phyloP scores from a whole-genome alignment of 2,329 filamentous ascomycete species.

The Sporothrix protearum region DNA sequence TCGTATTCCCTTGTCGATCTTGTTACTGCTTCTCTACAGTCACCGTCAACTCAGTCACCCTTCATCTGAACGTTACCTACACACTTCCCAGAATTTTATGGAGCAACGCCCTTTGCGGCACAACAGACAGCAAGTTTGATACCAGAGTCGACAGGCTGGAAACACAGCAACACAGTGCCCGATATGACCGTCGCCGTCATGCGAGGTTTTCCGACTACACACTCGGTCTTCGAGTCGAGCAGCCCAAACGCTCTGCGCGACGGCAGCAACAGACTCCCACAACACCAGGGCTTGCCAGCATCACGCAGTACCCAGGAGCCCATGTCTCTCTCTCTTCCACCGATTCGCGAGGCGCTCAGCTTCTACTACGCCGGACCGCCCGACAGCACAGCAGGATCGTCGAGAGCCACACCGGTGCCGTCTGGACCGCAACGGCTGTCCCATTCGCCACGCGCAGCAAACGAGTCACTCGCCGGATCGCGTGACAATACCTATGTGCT shows the following conservation, averaged over 20 bases:
- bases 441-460: neutral
- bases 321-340: neutral
- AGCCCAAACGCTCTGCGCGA: neutral
- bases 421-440: neutral
- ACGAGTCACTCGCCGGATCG: neutral
- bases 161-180: neutral
- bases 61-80: neutral
- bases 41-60: neutral
- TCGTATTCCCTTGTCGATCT: neutral
- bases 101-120: neutral
- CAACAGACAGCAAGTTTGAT: neutral
- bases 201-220: neutral
- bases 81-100: neutral
- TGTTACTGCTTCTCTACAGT: neutral
- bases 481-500: conserved; percentile 1
- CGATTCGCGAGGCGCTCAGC: neutral
- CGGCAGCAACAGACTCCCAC: neutral
- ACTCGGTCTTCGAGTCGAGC: conserved; percentile 4
- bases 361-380: neutral
- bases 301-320: neutral
- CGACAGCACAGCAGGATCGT: neutral
- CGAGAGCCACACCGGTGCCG: neutral
- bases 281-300: neutral
- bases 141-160: neutral
- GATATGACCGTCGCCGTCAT: conserved; percentile 10